Evolutionary conservation across 208 protist genomes (phyloP).

Genomic region (Tritrichomonas foetus): DNA sequence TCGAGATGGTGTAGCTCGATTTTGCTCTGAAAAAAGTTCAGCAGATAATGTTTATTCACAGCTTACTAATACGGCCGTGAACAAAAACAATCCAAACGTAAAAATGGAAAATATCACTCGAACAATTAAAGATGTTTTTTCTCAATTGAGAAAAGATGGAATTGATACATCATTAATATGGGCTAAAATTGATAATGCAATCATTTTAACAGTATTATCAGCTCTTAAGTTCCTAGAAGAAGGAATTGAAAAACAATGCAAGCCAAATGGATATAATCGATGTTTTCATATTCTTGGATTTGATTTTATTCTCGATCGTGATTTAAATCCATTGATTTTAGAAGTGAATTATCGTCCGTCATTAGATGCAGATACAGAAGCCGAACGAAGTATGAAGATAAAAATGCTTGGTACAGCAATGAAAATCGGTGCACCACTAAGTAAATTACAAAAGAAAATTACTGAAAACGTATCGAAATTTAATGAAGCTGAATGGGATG

Average conservation of each 20-base stretch:
- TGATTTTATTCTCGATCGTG: slow-evolving; percentile 79
- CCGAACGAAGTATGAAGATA: background rate
- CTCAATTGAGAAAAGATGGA: background rate
- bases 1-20: background rate
- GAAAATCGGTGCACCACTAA: background rate
- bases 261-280: background rate
- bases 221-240: background rate
- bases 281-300: slow-evolving; percentile 90
- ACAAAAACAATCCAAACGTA: background rate
- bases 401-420: background rate
- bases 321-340: slow-evolving; percentile 80
- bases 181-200: background rate
- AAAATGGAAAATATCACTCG: background rate
- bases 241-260: background rate
- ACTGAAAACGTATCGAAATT: background rate
- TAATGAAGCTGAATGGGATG: background rate
- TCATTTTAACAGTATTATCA: background rate
- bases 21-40: background rate
- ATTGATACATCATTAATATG: background rate
- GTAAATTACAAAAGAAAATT: background rate
- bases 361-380: slow-evolving; percentile 51
- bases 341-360: slow-evolving; percentile 90
- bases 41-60: background rate
- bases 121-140: background rate
- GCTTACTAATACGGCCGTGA: background rate